Evolutionary conservation across 2,329 filamentous ascomycete genomes (phyloP), one percentile per base, ranked within the genome.

Genomic region (Nannizziopsis barbatae): DNA sequence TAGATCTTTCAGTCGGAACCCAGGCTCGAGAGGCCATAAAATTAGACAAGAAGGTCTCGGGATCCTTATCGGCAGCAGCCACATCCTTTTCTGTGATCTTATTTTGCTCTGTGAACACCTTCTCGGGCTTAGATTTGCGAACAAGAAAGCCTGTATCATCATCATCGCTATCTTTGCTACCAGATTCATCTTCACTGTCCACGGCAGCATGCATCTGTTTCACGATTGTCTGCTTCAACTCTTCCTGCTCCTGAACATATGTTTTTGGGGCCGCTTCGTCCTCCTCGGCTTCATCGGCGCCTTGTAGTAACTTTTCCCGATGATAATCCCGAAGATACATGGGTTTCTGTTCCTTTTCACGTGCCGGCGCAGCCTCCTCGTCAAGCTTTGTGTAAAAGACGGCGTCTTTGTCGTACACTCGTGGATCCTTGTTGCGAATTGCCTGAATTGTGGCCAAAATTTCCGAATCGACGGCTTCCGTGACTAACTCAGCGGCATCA

Each of bases 21-120:
- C 92, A 98, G 12, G 89, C 90, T 51, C 89, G 81, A 6, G 89
- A 77, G n/a, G 84, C 78, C 77, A 98, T 79, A 69, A 95, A 98
- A 65, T 95, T 95, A 47, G 86, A 90, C n/a, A 98, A 71, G 64
- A 87, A 98, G 0, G 78, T 83, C 61, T 96, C 90, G 0, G 90
- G 92, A 62, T 98, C 82, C 64, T 86, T 84, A 59, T 95, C 85
- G 33, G 92, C 88, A 50, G 78, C 76, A 42, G 79, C 74, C 38
- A 95, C 71, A 57, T 92, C 83, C 10, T 77, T 59, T 48, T 86
- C 73, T 5, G 81, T 62, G 35, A 75, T 73, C 47, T 72, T 61
- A 12, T 65, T 71, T 17, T 63, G 51, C 9, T 55, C 53, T 12
- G 52, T 53, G 20, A 55, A 54, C 11, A 55, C 52, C 49, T 61